Base-by-base conservation (phyloP, 345 rosid species). In the Sapria himalayana region DNA sequence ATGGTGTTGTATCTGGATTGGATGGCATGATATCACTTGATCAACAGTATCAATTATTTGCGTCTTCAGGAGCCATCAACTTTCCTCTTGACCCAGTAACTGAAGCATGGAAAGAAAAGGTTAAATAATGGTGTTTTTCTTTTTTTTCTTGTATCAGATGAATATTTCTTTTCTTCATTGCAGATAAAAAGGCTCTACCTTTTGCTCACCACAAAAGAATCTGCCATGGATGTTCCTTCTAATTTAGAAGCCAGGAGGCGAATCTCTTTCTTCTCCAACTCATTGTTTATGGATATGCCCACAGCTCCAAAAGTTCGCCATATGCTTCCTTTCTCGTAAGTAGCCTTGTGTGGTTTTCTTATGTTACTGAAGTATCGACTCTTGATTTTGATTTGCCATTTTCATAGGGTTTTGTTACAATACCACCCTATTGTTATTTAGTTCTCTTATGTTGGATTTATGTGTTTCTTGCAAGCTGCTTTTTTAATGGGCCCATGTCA, bases 311-410 rank as follows among this genome's bases (percentile, higher is more conserved):
- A 80, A 84, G 99, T 91, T 58, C 95, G 96, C 70, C 79, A 91
- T 45, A 84, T 91, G 99, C 85, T 91, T 63, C 75, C 96, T 25
- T 91, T 91, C 71, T 84, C 99, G 99, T 91, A 77, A 73, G 95
- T 25, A 50, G 58, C 50, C 45, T n/a, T n/a, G n/a, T n/a, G n/a
- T n/a, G n/a, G n/a, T n/a, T 59, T 7, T 14, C 29, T 43, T 19
- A 51, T 41, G 29, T 43, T 39, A 19, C 18, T 7, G 1, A n/a
- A n/a, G n/a, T n/a, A n/a, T 4, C 25, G 4, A 9, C 16, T 46
- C 14, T 23, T n/a, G n/a, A n/a, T n/a, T n/a, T n/a, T n/a, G n/a
- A n/a, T n/a, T n/a, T n/a, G n/a, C n/a, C n/a, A n/a, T n/a, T n/a
- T n/a, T n/a, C n/a, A n/a, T n/a, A n/a, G n/a, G 7, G 11, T 5